These are phyloP conservation scores for Nakaseomyces kungkrabaensis DNA, from an alignment of 1,139 yeast species.

Conservation along the genomic window DNA sequence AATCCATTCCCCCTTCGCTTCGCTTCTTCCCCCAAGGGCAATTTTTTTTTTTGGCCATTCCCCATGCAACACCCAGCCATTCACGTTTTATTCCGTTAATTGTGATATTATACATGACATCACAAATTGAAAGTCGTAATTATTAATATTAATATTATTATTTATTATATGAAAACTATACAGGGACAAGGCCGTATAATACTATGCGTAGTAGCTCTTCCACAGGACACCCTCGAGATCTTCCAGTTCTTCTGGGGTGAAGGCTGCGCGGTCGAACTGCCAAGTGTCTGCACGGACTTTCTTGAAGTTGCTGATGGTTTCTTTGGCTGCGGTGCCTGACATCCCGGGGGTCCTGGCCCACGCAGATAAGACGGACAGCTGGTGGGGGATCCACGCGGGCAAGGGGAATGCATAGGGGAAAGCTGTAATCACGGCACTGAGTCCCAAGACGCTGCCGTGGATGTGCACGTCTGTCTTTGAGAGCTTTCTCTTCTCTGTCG, in stretches of 20 bases:
- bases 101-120: too few relatives aligned
- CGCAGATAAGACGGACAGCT: constrained; percentile 59
- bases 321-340: constrained; percentile 80
- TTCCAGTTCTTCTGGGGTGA: constrained; percentile 71
- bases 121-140: too few relatives aligned
- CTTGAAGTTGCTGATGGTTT: constrained; percentile 72
- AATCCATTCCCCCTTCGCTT: too few relatives aligned
- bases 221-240: constrained; percentile 91
- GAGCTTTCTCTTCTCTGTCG: constrained; percentile 41
- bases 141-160: too few relatives aligned
- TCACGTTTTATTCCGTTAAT: too few relatives aligned
- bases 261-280: constrained; percentile 78
- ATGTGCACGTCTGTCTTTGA: constrained; percentile 41
- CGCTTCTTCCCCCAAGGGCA: too few relatives aligned
- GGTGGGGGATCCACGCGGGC: constrained; percentile 78
- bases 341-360: constrained; percentile 60
- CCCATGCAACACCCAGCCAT: too few relatives aligned
- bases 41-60: not conserved
- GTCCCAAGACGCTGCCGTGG: constrained; percentile 63
- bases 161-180: not conserved
- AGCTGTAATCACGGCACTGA: constrained; percentile 83
- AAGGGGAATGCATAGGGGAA: constrained; percentile 90
- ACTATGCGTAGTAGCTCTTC: constrained; percentile 78
- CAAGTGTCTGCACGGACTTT: constrained; percentile 93
- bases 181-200: too few relatives aligned